Base-by-base conservation (phyloP, 108 stramenopile species). In the Nannochloropsis gaditana region DNA sequence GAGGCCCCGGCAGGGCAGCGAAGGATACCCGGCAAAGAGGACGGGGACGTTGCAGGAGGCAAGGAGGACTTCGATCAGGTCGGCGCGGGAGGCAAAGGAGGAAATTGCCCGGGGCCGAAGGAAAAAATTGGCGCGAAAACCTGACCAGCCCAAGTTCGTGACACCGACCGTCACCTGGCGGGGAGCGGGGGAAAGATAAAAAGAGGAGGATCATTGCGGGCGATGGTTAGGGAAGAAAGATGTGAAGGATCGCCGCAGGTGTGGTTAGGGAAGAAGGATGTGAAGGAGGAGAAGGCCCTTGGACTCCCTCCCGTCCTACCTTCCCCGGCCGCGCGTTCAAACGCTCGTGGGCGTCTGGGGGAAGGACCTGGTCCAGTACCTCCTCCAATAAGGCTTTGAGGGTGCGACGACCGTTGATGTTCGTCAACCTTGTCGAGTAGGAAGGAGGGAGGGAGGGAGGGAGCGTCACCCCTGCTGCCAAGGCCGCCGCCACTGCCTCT, bases 21-120 rank as follows among this genome's bases (percentile, higher is more conserved):
- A 73, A n/a, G 59, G 59, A 73, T n/a, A 73, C 19, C 59, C 59
- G 19, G 59, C 15, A n/a, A 73, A 73, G 59, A 73, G 59, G 59
- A 73, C n/a, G 59, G 59, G 59, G 59, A 73, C 59, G n/a, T 73
- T 73, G 59, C 59, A 73, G 19, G 59, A 73, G 59, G 59, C 59
- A n/a, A 73, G 59, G 2, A 73, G 59, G 59, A 73, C 59, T 6
- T 73, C 59, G 6, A 73, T 73, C 19, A 73, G 59, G 59, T 73
- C 59, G 15, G 15, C 59, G 19, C 59, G 59, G 59, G 59, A 73
- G 59, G 59, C n/a, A 2, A 73, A 73, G 59, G 59, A 73, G 59
- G 59, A 73, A n/a, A 73, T n/a, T 1, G 59, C 59, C 6, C 59
- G 59, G 59, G 59, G 59, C 3, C 59, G 59, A n/a, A 73, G 59